Base-by-base conservation (phyloP, 1,139 yeast species). In the Pneumocystis carinii region DNA sequence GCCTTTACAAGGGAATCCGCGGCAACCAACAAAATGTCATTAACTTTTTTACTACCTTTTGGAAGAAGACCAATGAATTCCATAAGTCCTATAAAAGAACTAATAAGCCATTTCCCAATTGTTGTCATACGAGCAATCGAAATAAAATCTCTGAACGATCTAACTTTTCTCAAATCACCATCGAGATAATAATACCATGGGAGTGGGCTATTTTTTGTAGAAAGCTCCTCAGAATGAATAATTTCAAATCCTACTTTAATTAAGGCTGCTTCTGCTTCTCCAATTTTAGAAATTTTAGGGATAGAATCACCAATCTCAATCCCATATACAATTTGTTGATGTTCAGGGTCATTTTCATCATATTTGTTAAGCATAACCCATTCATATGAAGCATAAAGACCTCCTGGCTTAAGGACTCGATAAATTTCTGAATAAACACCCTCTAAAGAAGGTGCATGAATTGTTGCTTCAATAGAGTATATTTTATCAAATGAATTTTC, bases 151-250 rank as follows among this genome's bases (percentile, higher is more conserved):
- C 84, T 79, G 37, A 88, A 68, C 63, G 85, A 78, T 78, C 90
- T 97, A 65, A 88, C 83, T 76, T 87, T 86, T 76, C 83, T 86
- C 86, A 90, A 83, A 69, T 92, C 96, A 72, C 98, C 98, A 68
- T 94, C 81, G 73, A 92, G 82, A 71, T 98, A 98, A 76, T 90
- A 90, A 79, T 87, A 92, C 99, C 99, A 92, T 70, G 99, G 99
- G 69, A 92, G 81, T 37, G 29, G 42, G 73, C 89, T 97, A 67
- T 82, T 83, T 66, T 78, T 77, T 68, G 84, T 89, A 64, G 98
- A 97, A 74, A 92, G 80, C 75, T 92, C 98, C 70, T 80, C 79
- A 75, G 84, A 82, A 74, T 81, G 82, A 71, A 82, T 81, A 70
- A 92, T 78, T 70, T 87, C 86, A 75, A 92, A 92, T 17, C 99